Evolutionary conservation across 768 basidiomycete genomes (phyloP).

Genomic region (Polyporus arcularius): DNA sequence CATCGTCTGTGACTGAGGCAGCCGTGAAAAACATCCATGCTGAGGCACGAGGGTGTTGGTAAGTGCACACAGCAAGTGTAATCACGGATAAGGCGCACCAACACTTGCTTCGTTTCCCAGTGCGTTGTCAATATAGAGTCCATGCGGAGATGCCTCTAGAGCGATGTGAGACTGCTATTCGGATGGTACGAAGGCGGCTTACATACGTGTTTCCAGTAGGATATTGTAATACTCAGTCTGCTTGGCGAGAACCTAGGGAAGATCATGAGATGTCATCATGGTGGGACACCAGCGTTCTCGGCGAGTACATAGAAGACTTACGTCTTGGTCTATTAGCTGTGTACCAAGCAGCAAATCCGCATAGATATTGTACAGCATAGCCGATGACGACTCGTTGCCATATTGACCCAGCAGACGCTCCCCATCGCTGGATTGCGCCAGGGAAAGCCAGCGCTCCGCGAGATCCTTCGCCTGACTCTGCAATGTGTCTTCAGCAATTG

Average conservation of each 20-base stretch:
- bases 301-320: background rate
- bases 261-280: background rate
- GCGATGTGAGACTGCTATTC: no score
- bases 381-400: slow-evolving; percentile 13
- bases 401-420: slow-evolving; percentile 9
- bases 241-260: background rate
- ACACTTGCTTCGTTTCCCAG: background rate
- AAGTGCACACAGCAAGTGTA: background rate
- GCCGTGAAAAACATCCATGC: slow-evolving; percentile 20
- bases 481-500: background rate
- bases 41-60: background rate
- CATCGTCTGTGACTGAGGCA: slow-evolving; percentile 8
- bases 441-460: slow-evolving; percentile 7
- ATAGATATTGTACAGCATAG: slow-evolving; percentile 20
- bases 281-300: background rate
- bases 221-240: slow-evolving; percentile 4
- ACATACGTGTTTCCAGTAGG: no score
- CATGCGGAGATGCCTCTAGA: no score
- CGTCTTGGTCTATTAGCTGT: slow-evolving; percentile 2
- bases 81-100: no score
- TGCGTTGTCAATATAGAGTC: no score
- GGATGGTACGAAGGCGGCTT: no score
- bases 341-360: slow-evolving; percentile 17
- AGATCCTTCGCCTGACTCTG: slow-evolving; percentile 14
- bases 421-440: slow-evolving; percentile 6